Percentiles rank a stretch among this genome's conserved stretches.
phyloP scores from a whole-genome alignment of 2,329 filamentous ascomycete species.

The Phialemoniopsis sp. region DNA sequence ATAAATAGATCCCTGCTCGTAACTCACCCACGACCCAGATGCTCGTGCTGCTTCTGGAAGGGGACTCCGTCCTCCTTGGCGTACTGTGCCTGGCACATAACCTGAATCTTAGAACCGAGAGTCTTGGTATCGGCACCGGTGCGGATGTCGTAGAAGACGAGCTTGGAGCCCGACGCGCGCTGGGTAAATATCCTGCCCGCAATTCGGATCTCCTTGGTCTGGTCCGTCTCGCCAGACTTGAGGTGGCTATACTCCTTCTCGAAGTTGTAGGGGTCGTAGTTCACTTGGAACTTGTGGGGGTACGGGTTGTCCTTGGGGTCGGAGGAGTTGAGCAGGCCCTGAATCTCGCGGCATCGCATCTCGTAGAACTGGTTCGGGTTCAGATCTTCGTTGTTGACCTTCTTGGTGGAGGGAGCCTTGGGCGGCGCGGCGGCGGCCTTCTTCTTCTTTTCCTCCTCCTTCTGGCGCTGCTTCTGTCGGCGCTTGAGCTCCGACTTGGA shows the following conservation, averaged over 20 bases:
- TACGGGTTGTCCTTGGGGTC: conserved; percentile 72
- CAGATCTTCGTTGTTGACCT: conserved; percentile 56
- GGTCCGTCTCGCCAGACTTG: conserved; percentile 81
- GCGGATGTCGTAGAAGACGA: conserved; percentile 87
- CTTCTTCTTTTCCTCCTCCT: conserved; percentile 83
- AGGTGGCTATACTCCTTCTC: conserved; percentile 72
- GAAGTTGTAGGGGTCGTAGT: conserved; percentile 79
- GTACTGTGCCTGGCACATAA: conserved; percentile 87
- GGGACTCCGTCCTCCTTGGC: conserved; percentile 58
- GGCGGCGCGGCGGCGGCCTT: conserved; percentile 60
- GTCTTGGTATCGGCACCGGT: conserved; percentile 45
- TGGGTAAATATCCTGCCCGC: conserved; percentile 89
- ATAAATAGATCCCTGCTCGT: too few relatives aligned
- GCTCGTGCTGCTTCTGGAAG: conserved; percentile 86
- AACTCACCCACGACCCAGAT: conserved; percentile 67
- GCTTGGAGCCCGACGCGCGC: conserved; percentile 75
- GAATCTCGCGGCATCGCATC: conserved; percentile 79
- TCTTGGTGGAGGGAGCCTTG: conserved; percentile 45
- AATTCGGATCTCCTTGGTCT: conserved; percentile 70
- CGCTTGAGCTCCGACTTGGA: conserved; percentile 93
- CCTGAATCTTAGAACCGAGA: conserved; percentile 76
- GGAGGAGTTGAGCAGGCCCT: conserved; percentile 58
- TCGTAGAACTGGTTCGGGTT: conserved; percentile 80
- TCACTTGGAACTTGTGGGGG: conserved; percentile 89
- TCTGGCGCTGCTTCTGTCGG: conserved; percentile 85